Base-by-base conservation (phyloP, 192 early-diverging fungal species). In the Cetraspora pellucida region DNA sequence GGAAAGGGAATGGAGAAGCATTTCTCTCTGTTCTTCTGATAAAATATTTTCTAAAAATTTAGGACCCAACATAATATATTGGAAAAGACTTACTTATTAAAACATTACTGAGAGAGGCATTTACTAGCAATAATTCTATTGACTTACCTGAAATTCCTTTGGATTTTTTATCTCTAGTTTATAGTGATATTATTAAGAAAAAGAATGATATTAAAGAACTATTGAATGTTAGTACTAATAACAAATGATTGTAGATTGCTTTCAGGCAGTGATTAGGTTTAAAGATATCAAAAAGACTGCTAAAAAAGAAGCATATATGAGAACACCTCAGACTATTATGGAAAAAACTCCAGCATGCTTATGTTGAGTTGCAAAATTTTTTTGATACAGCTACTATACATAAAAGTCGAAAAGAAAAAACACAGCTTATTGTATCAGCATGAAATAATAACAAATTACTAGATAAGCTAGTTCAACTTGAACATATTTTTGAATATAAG, bases 191-290 rank as follows among this genome's bases (percentile, higher is more conserved):
- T 60, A 60, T 60, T 19, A 60, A 19, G 7, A 28, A 28, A 19
- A n/a, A n/a, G n/a, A n/a, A n/a, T n/a, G 59, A 13, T 9, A n/a
- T 13, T 25, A 60, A 60, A n/a, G n/a, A 60, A 13, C 10, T 13
- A 13, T 13, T 25, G 6, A 13, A 6, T 13, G 10, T 9, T 60
- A 60, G 7, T 28, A 60, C 59, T 25, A n/a, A 60, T 60, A 25
- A n/a, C 6, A 60, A 60, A 13, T 13, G n/a, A 60, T 60, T 60
- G 59, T 60, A n/a, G 59, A n/a, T 60, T 19, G 59, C n/a, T n/a
- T 60, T 60, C 59, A n/a, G 59, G 7, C 59, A n/a, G 59, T 60
- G 59, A n/a, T 60, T 60, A 60, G 59, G 59, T 13, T 60, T 60
- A 60, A 60, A 60, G n/a, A 8, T 8, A 60, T n/a, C 19, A 13